Percentiles rank a stretch among this genome's conserved stretches.
Conservation (phyloP, 768 basidiomycete species). For the Mycena floridula region DNA sequence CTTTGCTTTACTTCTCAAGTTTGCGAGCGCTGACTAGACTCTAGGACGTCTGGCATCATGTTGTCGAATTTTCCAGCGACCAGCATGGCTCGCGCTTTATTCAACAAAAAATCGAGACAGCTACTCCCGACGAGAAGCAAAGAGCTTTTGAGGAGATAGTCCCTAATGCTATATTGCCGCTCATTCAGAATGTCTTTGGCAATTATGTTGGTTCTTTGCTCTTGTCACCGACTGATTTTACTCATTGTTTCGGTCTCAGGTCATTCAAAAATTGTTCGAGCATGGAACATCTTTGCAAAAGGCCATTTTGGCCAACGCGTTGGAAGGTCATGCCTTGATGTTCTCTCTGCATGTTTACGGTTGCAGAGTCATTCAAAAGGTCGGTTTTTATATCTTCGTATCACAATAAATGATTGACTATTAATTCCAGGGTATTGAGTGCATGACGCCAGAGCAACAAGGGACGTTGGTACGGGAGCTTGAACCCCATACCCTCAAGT, state of each 20-base stretch:
- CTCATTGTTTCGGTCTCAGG: slow-evolving; percentile 49
- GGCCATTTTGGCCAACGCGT: slow-evolving; percentile 55
- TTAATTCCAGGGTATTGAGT: slow-evolving; percentile 70
- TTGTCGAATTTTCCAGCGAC: slow-evolving; percentile 90
- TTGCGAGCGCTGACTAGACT: slow-evolving; percentile 5
- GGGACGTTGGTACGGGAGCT: slow-evolving; percentile 69
- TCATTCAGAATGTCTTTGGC: slow-evolving; percentile 92
- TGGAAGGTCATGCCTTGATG: slow-evolving; percentile 73
- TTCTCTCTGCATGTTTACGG: slow-evolving; percentile 93
- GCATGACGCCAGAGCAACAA: slow-evolving; percentile 74
- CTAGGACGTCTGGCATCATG: slow-evolving; percentile 80
- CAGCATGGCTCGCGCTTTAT: slow-evolving; percentile 99
- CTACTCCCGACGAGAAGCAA: slow-evolving; percentile 74
- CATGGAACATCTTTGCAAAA: slow-evolving; percentile 75
- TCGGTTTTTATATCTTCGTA: slow-evolving; percentile 19
- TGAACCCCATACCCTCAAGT: slow-evolving; percentile 72
- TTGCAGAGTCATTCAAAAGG: slow-evolving; percentile 94
- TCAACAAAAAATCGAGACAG: slow-evolving; percentile 76
- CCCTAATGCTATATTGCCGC: slow-evolving; percentile 62
- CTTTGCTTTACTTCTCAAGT: background rate
- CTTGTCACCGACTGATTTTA: slow-evolving; percentile 5
- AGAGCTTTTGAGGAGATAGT: slow-evolving; percentile 84
- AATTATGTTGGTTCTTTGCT: slow-evolving; percentile 67
- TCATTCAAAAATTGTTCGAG: slow-evolving; percentile 92
- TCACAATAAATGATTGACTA: slow-evolving; percentile 4